Base-by-base conservation (phyloP, 345 rosid species). In the Salix brachista region DNA sequence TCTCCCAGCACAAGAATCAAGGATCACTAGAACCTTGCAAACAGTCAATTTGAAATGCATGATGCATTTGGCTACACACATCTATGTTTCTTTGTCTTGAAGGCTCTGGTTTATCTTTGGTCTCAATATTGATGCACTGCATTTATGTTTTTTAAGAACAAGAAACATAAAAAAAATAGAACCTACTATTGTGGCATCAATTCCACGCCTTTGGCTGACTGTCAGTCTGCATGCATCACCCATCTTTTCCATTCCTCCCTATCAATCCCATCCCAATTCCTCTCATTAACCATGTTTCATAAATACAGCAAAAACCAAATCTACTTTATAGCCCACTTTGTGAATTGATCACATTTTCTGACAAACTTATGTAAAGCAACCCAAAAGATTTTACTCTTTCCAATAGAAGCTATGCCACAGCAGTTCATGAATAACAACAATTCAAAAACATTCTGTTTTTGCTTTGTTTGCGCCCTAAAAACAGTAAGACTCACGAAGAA, bases 221-320 rank as follows among this genome's bases (percentile, higher is more conserved):
- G 93, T 82, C 86, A 87, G 83, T 87, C 91, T 89, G 84, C 56
- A 86, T 64, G 87, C 90, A 86, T 96, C 96, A 92, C 89, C 96
- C 94, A 86, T 93, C 94, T 87, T 93, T 90, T 90, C 91, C 96
- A 85, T 81, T 91, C 89, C 89, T 78, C 78, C 91, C 93, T 88
- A 90, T 84, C 87, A 88, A 90, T 79, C 89, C 88, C 94, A 88
- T 62, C 89, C 85, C 90, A 79, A 79, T 74, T 68, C 74, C 84
- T 86, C 78, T 88, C 78, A 86, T 88, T 83, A 89, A 80, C 78
- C 26, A 67, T 77, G 65, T 70, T 79, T 36, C 68, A 61, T 39
- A 72, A 81, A 28, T 44, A 54, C n/a, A 39, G 52, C 16, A 81
- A 19, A 83, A 76, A 54, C 71, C 75, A 37, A 41, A 75, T 58